Evolutionary conservation across 2,329 filamentous ascomycete genomes (phyloP).

Genomic region (Botrytis deweyae): DNA sequence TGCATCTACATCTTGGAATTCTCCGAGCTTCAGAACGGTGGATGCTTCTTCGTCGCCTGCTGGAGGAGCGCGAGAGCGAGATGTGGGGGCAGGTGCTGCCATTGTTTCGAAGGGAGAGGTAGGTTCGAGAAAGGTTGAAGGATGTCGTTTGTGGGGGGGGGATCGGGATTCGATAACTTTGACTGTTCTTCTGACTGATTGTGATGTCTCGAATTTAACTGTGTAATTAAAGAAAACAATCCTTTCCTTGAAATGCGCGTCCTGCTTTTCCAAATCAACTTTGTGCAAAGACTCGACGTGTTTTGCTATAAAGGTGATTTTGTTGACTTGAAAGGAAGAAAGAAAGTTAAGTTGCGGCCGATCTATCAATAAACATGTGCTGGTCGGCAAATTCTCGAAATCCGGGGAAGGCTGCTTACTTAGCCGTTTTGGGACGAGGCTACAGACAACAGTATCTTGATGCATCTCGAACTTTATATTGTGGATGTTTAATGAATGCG

Average conservation of each 20-base stretch:
- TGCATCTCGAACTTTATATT: background rate
- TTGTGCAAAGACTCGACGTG: background rate
- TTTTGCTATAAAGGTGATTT: background rate
- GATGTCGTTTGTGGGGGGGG: background rate
- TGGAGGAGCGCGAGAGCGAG: conserved; percentile 66
- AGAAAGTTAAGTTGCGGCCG: background rate
- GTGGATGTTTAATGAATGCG: background rate
- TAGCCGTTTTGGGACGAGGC: conserved; percentile 10
- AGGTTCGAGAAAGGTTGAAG: background rate
- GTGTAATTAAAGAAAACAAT: background rate
- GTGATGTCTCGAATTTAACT: background rate
- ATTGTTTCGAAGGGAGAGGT: background rate
- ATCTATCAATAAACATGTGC: conserved; percentile 12
- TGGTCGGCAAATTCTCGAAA: conserved; percentile 19
- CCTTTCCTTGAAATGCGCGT: background rate
- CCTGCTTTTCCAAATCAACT: background rate
- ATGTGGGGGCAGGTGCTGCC: conserved; percentile 42
- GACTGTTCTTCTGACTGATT: background rate
- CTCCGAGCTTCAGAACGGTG: conserved; percentile 78
- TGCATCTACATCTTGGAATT: conserved; percentile 89
- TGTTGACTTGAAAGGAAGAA: conserved; percentile 14
- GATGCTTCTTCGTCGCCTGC: conserved; percentile 87
- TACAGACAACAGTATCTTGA: background rate
- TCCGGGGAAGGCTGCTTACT: conserved; percentile 14
- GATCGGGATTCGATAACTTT: background rate